phyloP scores from a whole-genome alignment of 169 alveolate genomes.

The Cryptosporidium parvum region DNA sequence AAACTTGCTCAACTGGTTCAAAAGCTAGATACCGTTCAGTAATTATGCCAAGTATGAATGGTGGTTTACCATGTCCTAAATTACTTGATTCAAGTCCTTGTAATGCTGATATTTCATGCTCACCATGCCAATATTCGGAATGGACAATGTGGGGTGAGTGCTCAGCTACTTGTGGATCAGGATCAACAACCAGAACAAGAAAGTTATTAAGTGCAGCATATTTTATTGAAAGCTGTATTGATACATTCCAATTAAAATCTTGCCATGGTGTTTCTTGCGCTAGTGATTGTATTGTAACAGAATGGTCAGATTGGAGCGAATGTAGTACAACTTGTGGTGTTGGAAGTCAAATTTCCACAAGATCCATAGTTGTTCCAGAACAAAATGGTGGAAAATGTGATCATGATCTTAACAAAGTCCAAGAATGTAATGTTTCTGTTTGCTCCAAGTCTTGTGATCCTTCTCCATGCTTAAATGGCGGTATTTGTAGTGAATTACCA shows the following conservation, averaged over 20 bases:
- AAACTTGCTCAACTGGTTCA: conserved; percentile 64
- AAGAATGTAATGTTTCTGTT: conserved; percentile 20
- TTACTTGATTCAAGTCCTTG: conserved; percentile 31
- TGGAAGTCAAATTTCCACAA: conserved; percentile 49
- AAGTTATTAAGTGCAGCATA: conserved; percentile 52
- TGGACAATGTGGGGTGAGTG: conserved; percentile 54
- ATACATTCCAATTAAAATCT: conserved; percentile 44
- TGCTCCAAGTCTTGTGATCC: conserved; percentile 69
- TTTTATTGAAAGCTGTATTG: conserved; percentile 22
- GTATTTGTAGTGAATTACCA: conserved; percentile 44
- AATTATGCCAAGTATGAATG: conserved; percentile 74
- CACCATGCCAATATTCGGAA: conserved; percentile 25
- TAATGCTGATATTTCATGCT: conserved; percentile 58
- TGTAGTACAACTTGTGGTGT: conserved; percentile 60
- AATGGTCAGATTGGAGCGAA: conserved; percentile 77
- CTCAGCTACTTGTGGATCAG: conserved; percentile 31
- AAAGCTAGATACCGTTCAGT: conserved; percentile 48
- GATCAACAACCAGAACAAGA: conserved; percentile 74
- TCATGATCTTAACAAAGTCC: conserved; percentile 3
- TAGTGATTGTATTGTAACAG: conserved; percentile 59
- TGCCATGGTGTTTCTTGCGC: conserved; percentile 53
- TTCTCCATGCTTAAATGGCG: conserved; percentile 57
- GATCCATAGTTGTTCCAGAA: conserved; percentile 42
- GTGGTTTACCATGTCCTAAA: conserved; percentile 33
- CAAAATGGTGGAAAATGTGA: conserved; percentile 56